Base-by-base conservation (phyloP, 306 rosid genomes). In the Vigna unguiculata region DNA sequence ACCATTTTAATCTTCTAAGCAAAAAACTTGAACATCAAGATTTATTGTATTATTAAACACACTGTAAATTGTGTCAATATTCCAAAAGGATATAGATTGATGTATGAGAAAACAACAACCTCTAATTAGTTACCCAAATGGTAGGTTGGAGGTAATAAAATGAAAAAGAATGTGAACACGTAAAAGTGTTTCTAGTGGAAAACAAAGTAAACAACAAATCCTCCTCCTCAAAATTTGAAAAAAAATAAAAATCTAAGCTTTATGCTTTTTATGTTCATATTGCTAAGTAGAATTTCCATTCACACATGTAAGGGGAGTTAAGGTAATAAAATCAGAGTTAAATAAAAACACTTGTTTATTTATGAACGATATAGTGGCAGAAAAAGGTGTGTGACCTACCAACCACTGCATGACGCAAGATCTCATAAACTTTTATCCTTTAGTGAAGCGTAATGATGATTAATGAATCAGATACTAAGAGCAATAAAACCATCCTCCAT, bases 331-430 rank as follows among this genome's bases (percentile, higher is more conserved):
- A 55, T 21, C 48, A 68, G 45, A 28, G 25, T 72, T 52, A 28
- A 43, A 43, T 11, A 43, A 43, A 43, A 43, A 0, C n/a, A 75
- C 72, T 40, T 75, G 88, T 85, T 75, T 25, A 38, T 45, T 75
- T 24, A 46, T 45, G 63, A 16, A 78, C 40, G 78, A 75, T 77
- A 28, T 41, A 17, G 78, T 74, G 80, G 48, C 28, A 48, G 78
- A 54, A 28, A 81, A 85, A 78, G 76, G 62, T 71, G 62, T 78
- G 72, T 80, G 78, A 76, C 84, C 80, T 77, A 45, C 86, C 86
- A 86, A 80, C 83, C 10, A 66, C 69, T 57, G 61, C 78, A 57
- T 81, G 71, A 81, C 71, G 78, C 63, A 43, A 48, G 51, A 80
- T 64, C 32, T 28, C 58, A 38, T 34, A 11, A 75, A 16, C 20